phyloP scores from a whole-genome alignment of 1,139 yeast genomes.

The Taphrina betulina region DNA sequence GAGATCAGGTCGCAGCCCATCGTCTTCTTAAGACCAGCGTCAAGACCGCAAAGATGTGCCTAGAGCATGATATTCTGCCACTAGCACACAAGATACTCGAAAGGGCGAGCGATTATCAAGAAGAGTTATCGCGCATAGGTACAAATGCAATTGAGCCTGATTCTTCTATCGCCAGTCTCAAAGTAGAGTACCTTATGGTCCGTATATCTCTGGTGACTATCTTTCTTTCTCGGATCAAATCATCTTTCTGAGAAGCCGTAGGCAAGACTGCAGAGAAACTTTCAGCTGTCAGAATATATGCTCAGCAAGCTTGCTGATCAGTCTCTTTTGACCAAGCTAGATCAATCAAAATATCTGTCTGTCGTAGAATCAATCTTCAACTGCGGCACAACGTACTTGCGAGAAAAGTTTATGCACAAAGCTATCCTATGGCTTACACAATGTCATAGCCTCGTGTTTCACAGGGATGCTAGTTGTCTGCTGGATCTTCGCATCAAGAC shows the following conservation, averaged over 20 bases:
- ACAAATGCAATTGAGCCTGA: conserved; percentile 1
- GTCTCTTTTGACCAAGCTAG: background rate
- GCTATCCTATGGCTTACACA: conserved; percentile 12
- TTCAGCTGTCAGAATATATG: conserved; percentile 15
- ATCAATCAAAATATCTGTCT: background rate
- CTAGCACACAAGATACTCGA: conserved; percentile 14
- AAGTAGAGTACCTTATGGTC: conserved; percentile 5
- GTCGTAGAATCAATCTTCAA: conserved; percentile 9
- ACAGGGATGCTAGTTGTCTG: conserved; percentile 1
- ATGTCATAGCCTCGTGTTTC: background rate
- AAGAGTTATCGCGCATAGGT: conserved; percentile 6
- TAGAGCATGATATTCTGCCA: conserved; percentile 1
- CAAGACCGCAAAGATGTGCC: conserved; percentile 17
- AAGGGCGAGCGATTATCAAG: conserved; percentile 6
- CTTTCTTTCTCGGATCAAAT: too few species aligned
- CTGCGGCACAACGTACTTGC: conserved; percentile 1
- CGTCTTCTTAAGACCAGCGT: conserved; percentile 7
- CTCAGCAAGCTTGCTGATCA: conserved; percentile 6
- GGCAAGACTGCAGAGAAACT: conserved; percentile 13
- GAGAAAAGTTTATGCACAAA: background rate
- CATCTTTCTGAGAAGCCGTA: too few species aligned
- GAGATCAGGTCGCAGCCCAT: background rate
- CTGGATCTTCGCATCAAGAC: conserved; percentile 14
- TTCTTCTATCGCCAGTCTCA: background rate
- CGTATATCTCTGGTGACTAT: conserved; percentile 16